These are phyloP conservation scores for Entophlyctis luteolus DNA, from an alignment of 192 early-diverging fungal species.

Conservation along the genomic window DNA sequence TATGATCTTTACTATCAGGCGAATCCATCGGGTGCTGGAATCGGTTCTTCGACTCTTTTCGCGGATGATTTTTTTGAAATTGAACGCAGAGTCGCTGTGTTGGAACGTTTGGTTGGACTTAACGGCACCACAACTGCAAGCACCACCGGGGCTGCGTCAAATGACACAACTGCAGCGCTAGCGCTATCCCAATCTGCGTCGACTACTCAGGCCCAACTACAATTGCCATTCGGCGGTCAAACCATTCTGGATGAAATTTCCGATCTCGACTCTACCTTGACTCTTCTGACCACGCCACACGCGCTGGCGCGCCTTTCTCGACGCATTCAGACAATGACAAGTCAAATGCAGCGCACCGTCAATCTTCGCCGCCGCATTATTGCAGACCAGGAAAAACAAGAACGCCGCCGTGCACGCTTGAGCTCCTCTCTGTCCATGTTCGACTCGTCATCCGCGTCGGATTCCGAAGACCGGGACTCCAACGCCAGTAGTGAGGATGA, in stretches of 20 bases:
- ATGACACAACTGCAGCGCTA: too few species aligned
- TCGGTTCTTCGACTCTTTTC: background rate
- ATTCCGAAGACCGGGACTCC: background rate
- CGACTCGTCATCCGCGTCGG: background rate
- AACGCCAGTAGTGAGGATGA: background rate
- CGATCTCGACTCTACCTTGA: conserved; percentile 8
- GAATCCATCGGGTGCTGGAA: background rate
- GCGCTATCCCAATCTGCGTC: background rate
- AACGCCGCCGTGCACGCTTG: background rate
- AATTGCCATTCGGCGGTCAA: background rate
- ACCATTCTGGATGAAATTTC: conserved; percentile 1
- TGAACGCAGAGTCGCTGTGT: conserved; percentile 2
- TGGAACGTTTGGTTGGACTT: conserved; percentile 4
- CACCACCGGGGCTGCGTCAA: background rate
- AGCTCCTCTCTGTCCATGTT: background rate
- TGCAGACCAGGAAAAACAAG: background rate
- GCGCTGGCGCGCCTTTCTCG: conserved; percentile 12
- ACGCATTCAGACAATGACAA: conserved; percentile 7
- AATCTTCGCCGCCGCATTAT: conserved; percentile 13
- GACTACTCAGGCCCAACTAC: background rate
- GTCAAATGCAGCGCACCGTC: conserved; percentile 4
- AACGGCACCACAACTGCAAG: background rate
- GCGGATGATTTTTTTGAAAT: conserved; percentile 7
- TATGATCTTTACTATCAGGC: conserved; percentile 14
- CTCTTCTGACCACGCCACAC: conserved; percentile 15